Percentiles rank a stretch among this genome's conserved stretches.
phyloP scores from a whole-genome alignment of 352 stramenopile species.

The Globisporangium viniferum region DNA sequence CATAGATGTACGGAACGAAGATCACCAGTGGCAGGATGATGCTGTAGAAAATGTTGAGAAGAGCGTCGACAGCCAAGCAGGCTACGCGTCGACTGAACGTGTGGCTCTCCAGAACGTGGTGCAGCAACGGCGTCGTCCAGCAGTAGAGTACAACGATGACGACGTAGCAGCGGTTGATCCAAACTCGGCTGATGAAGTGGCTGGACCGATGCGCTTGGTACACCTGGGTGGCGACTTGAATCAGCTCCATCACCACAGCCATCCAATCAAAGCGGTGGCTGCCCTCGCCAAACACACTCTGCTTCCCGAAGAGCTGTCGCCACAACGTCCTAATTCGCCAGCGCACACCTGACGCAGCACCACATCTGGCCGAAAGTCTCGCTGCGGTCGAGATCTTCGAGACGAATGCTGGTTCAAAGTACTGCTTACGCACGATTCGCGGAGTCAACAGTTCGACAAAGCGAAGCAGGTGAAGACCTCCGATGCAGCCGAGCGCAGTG shows the following conservation, averaged over 20 bases:
- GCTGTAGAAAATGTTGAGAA: slow-evolving; percentile 20
- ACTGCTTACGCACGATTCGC: neutral
- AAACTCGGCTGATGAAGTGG: slow-evolving; percentile 13
- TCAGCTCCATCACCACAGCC: slow-evolving; percentile 2
- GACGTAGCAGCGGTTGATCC: slow-evolving; percentile 24
- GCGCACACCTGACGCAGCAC: neutral
- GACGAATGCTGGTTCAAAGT: neutral
- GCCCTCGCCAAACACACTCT: neutral
- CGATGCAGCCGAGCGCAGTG: slow-evolving; percentile 16
- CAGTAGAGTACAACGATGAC: slow-evolving; percentile 22
- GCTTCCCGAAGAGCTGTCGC: neutral
- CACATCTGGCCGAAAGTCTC: neutral
- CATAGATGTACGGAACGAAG: slow-evolving; percentile 29
- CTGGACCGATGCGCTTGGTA: slow-evolving; percentile 18
- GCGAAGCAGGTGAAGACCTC: slow-evolving; percentile 6
- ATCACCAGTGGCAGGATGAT: slow-evolving; percentile 31
- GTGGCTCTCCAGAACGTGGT: slow-evolving; percentile 8
- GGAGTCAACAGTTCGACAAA: neutral
- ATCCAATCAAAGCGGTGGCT: neutral
- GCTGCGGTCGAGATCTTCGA: neutral
- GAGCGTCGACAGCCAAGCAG: slow-evolving; percentile 15
- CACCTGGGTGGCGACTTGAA: slow-evolving; percentile 7
- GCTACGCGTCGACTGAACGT: slow-evolving; percentile 6
- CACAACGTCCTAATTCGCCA: neutral
- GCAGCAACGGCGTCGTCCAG: slow-evolving; percentile 22